Base-by-base conservation (phyloP, 2,329 filamentous ascomycete genomes). In the Niveomyces coronatus region DNA sequence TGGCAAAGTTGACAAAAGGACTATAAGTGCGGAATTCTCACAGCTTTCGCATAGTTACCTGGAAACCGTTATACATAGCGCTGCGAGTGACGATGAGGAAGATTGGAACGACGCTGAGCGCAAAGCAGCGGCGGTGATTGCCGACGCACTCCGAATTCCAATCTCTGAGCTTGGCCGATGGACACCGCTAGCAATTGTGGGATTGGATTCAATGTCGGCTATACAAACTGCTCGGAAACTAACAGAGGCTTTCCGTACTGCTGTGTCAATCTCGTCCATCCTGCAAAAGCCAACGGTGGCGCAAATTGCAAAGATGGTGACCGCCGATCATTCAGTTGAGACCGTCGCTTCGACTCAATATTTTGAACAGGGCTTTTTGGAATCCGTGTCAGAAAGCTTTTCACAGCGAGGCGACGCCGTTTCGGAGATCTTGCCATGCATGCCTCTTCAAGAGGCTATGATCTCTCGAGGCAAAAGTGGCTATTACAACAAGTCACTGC, bases 361-460 rank as follows among this genome's bases (percentile, higher is more conserved):
- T 13, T 60, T 64, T n/a, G 40, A 54, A 0, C 3, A 45, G 4
- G 14, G 39, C 1, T 57, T 60, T 27, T 27, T 51, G 2, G 24
- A 47, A 3, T 31, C 35, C 18, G 40, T 69, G 6, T 49, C 45
- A 18, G 39, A 53, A 5, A 49, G 47, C 1, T 62, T 71, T 39
- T 31, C 46, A 4, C 13, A 42, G 4, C 43, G 55, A 3, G 54
- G 55, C 0, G 53, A 56, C 4, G 31, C 47, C 0, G 62, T 82
- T 3, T 58, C 71, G 20, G 65, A 62, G 2, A 66, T 94, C 8
- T 60, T 88, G 5, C 87, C 87, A 1, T 94, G 88, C 53, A 93
- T 86, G 2, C 83, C 87, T 1, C 62, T 95, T 0, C 88, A 95
- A 55, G 83, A 93, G 61, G 82, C 81, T 1, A 94, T 94, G 86